phyloP scores from a whole-genome alignment of 1,284 basidiomycete species.

The Pseudomicrostroma phylloplanum region DNA sequence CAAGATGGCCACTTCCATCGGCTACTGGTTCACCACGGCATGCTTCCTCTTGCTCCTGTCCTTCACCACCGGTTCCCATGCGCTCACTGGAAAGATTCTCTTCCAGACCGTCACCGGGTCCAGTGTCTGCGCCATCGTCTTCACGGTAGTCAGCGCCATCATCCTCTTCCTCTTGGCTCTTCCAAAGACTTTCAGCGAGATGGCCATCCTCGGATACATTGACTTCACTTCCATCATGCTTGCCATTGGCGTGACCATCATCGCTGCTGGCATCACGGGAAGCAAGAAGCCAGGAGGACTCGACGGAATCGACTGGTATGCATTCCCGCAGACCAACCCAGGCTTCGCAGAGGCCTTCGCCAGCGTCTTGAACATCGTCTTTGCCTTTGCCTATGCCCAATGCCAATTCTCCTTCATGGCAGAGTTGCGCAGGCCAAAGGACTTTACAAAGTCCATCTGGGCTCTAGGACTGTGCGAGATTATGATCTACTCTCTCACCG shows the following conservation, averaged over 20 bases:
- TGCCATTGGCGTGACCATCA: constrained; percentile 37
- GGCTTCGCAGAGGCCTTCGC: constrained; percentile 23
- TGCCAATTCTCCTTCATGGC: constrained; percentile 39
- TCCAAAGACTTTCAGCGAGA: constrained; percentile 36
- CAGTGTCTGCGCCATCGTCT: constrained; percentile 33
- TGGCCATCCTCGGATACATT: constrained; percentile 41
- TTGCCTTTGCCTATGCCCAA: constrained; percentile 43
- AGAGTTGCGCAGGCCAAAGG: constrained; percentile 37
- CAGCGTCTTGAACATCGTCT: constrained; percentile 36
- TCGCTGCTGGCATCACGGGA: constrained; percentile 32
- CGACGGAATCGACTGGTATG: constrained; percentile 26
- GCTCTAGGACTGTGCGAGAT: constrained; percentile 37
- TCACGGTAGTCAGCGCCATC: constrained; percentile 36
- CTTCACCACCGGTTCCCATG: constrained; percentile 28
- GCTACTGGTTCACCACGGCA: constrained; percentile 8
- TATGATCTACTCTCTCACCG: constrained; percentile 41
- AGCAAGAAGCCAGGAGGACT: constrained; percentile 17
- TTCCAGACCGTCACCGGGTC: constrained; percentile 32
- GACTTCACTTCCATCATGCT: constrained; percentile 39
- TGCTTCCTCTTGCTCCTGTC: constrained; percentile 12
- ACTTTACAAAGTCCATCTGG: constrained; percentile 37
- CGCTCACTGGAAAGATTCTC: constrained; percentile 38
- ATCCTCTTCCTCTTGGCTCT: constrained; percentile 38
- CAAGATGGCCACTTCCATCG: not conserved
- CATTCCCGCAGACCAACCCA: constrained; percentile 27